Conservation (phyloP, 2,329 filamentous ascomycete genomes). For the Alternaria incomplexa region DNA sequence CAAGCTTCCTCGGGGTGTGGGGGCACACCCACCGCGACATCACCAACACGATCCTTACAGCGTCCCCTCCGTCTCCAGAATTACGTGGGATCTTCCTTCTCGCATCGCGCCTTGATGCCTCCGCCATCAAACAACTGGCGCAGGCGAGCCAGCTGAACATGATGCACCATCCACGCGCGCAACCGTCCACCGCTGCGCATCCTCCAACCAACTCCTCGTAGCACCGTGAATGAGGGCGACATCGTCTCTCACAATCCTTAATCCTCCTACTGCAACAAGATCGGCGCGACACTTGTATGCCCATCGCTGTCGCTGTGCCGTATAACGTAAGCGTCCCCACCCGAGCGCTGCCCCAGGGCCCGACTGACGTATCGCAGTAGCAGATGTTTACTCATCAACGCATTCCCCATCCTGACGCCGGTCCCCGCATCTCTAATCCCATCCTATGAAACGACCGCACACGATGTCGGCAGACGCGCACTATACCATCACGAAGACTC, state of each 20-base stretch:
- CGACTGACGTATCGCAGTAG: neutral
- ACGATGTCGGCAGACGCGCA: neutral
- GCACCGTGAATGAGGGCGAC: neutral
- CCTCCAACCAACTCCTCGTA: neutral
- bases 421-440: too few species aligned
- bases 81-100: neutral
- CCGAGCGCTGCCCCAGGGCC: neutral
- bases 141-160: neutral
- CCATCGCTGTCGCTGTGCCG: neutral
- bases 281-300: fast-evolving
- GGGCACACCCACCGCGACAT: neutral
- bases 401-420: neutral
- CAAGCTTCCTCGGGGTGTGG: neutral
- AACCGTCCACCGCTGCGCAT: neutral
- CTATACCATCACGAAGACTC: neutral
- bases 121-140: fast-evolving
- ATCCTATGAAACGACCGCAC: neutral
- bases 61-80: neutral
- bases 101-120: neutral
- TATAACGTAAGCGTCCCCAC: neutral
- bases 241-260: neutral
- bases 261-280: fast-evolving
- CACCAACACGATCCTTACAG: neutral
- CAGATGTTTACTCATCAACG: neutral
- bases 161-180: neutral